Base-by-base conservation (phyloP, 345 rosid species). In the Cardamine occulta region DNA sequence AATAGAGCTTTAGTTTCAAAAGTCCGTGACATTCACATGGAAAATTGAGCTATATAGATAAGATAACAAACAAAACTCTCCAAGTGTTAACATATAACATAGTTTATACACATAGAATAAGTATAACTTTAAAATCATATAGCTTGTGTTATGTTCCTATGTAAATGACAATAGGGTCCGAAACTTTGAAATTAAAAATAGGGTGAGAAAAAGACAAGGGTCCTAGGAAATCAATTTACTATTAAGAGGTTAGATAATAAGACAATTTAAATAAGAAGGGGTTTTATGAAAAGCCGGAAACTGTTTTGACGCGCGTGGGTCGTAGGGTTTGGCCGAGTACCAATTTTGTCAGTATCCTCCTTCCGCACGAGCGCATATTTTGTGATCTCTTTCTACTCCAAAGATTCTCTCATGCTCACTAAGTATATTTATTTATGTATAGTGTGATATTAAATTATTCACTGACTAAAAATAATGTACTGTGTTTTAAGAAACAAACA, bases 351-450 rank as follows among this genome's bases (percentile, higher is more conserved):
- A 68, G 79, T 75, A 65, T 75, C 26, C 74, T 49, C 74, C 74
- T 68, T 8, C 74, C 79, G 79, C 79, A 75, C 79, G 79, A 68
- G 79, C 60, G 63, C 68, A 75, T 48, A 12, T 37, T 57, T 66
- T 66, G 56, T 59, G 13, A 47, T 21, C 23, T 21, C 23, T 21
- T 21, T 21, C 23, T 21, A 21, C 23, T 21, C 18, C 60, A 49
- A 68, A 59, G 79, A 75, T 68, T 68, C 74, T 75, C 79, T 48
- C 21, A 28, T 51, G 44, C 54, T 69, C 68, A 68, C 73, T 74
- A 8, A 10, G 9, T 53, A 13, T 73, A 15, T 49, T 40, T 63
- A 18, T 63, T 28, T 49, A 23, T 63, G 23, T 64, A 9, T 56
- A 42, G 8, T 73, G 56, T 63, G n/a, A 13, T 73, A 19, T 40